These are phyloP conservation scores for Pelargonium australe DNA, from an alignment of 441 rosid species.

Conservation along the genomic window DNA sequence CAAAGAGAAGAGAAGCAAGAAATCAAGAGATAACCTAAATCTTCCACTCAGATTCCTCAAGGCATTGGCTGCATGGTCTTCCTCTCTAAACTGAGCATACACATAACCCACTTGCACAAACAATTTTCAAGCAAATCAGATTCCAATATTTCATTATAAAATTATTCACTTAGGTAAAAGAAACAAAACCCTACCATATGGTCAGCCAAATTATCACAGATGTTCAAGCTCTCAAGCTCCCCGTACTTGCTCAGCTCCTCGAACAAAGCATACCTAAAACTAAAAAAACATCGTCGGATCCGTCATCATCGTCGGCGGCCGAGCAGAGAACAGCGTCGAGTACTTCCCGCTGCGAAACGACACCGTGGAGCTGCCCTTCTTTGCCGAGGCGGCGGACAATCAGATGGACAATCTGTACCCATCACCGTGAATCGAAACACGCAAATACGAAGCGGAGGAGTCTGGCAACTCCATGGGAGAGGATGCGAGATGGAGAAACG, in stretches of 20 bases:
- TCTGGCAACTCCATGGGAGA: too few species aligned
- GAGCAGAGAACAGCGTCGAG: conserved; percentile 53
- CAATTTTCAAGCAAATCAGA: too few species aligned
- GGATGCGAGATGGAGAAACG: too few species aligned
- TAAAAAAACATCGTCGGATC: conserved; percentile 25
- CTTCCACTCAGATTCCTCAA: conserved; percentile 31
- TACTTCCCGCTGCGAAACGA: conserved; percentile 48
- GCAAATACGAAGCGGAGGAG: too few species aligned
- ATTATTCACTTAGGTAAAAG: too few species aligned
- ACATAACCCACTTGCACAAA: conserved; percentile 34
- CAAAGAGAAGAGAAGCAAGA: background rate
- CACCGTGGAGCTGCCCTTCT: conserved; percentile 43
- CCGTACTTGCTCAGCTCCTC: conserved; percentile 49
- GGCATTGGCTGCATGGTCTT: conserved; percentile 45
- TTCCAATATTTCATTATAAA: too few species aligned
- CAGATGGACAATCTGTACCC: conserved; percentile 74
- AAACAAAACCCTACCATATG: conserved; percentile 31
- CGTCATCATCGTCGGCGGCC: conserved; percentile 54
- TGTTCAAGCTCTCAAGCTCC: conserved; percentile 39
- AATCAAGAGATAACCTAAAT: conserved; percentile 25
- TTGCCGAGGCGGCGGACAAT: conserved; percentile 45
- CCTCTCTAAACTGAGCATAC: conserved; percentile 48
- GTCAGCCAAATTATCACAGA: conserved; percentile 46
- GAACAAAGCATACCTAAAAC: conserved; percentile 20
- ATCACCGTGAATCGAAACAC: too few species aligned